Percentiles rank a stretch among this genome's conserved stretches.
Conservation (phyloP, 495 filamentous ascomycete species). For the Penicilliopsis zonata region DNA sequence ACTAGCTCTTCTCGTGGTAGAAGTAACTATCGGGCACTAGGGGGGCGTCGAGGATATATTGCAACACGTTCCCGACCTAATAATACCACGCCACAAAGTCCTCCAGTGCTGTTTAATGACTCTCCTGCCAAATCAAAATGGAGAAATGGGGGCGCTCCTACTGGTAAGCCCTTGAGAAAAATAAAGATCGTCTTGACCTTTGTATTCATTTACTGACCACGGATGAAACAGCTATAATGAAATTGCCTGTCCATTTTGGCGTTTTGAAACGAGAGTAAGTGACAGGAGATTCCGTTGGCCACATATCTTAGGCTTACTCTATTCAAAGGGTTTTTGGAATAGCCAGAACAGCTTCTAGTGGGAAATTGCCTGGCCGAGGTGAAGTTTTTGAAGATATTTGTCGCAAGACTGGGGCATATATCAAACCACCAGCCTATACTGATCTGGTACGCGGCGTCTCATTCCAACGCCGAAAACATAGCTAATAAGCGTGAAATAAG, state of each 20-base stretch:
- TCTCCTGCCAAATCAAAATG: slow-evolving; percentile 14
- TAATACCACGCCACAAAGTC: slow-evolving; percentile 1
- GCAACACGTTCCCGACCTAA: background rate
- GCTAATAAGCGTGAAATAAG: no score
- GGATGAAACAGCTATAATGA: no score
- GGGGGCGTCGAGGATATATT: background rate
- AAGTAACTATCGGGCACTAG: slow-evolving; percentile 2
- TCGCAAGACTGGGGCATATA: slow-evolving; percentile 12
- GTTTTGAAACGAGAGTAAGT: slow-evolving; percentile 15
- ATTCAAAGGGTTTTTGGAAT: slow-evolving; percentile 9
- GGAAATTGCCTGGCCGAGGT: slow-evolving; percentile 1
- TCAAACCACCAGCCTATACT: slow-evolving; percentile 10
- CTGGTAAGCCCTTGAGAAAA: slow-evolving; percentile 9
- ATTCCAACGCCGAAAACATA: no score
- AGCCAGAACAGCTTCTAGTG: slow-evolving; percentile 4
- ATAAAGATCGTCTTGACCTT: no score
- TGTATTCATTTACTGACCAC: no score
- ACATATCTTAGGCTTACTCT: background rate
- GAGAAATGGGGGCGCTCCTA: slow-evolving; percentile 7
- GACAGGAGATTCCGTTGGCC: background rate
- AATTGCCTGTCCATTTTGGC: slow-evolving; percentile 10
- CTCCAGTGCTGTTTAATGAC: slow-evolving; percentile 6
- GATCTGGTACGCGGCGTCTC: slow-evolving; percentile 5
- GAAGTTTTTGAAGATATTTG: slow-evolving; percentile 15
- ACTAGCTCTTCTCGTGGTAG: background rate